phyloP scores from a whole-genome alignment of 495 filamentous ascomycete genomes.

The Aspergillus steynii region DNA sequence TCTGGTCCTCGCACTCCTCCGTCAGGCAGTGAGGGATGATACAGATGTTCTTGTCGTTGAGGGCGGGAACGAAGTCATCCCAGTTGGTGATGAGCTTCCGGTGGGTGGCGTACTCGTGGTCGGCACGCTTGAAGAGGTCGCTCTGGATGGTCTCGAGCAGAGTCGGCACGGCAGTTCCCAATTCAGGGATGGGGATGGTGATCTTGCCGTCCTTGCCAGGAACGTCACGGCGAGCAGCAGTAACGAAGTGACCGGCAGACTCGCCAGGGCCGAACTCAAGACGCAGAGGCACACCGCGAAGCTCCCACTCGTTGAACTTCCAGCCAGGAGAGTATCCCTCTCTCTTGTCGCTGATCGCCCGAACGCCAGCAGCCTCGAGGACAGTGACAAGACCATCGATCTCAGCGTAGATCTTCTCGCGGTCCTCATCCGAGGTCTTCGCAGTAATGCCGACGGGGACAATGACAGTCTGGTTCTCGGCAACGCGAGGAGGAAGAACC shows the following conservation, averaged over 20 bases:
- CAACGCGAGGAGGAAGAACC: conserved; percentile 86
- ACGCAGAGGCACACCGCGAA: conserved; percentile 89
- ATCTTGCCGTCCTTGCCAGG: conserved; percentile 65
- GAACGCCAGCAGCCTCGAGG: conserved; percentile 66
- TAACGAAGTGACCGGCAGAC: conserved; percentile 76
- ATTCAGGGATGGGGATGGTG: conserved; percentile 68
- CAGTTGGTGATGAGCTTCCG: conserved; percentile 79
- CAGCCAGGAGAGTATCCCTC: conserved; percentile 89
- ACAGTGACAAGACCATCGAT: conserved; percentile 65
- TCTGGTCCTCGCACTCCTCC: conserved; percentile 84
- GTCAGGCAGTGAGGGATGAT: conserved; percentile 83
- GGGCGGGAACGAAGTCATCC: conserved; percentile 82
- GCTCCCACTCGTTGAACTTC: conserved; percentile 98
- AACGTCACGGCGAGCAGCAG: conserved; percentile 83
- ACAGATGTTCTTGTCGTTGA: conserved; percentile 88
- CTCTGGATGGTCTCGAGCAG: conserved; percentile 86
- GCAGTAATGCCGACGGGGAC: conserved; percentile 93
- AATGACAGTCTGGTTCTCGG: conserved; percentile 80
- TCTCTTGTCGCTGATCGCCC: conserved; percentile 72
- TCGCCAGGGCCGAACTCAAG: conserved; percentile 96
- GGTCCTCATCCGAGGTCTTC: conserved; percentile 77
- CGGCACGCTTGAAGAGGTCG: conserved; percentile 82
- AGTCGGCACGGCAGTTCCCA: conserved; percentile 68
- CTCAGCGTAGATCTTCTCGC: conserved; percentile 66
- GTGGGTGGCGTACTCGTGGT: conserved; percentile 73